Percentiles rank a stretch among this genome's conserved stretches.
Evolutionary conservation across 2,329 filamentous ascomycete genomes (phyloP).

Genomic region (Xylariaceae sp.): DNA sequence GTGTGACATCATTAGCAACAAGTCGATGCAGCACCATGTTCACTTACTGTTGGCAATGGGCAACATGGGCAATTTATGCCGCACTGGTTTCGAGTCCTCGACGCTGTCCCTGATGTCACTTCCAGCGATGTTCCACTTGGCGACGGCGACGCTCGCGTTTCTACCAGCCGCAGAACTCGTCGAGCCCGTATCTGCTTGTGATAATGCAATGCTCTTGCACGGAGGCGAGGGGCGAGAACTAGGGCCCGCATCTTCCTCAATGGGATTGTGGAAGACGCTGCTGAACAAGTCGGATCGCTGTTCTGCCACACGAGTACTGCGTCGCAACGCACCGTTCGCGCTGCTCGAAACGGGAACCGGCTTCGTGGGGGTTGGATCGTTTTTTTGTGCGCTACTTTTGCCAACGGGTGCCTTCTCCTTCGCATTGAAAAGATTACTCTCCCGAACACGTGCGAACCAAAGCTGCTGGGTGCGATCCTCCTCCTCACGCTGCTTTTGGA

Average conservation of each 20-base stretch:
- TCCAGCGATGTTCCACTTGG: slow-evolving; percentile 5
- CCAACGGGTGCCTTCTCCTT: slow-evolving; percentile 19
- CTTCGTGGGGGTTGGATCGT: slow-evolving; percentile 18
- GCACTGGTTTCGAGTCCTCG: slow-evolving; percentile 30
- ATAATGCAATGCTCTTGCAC: slow-evolving; percentile 18
- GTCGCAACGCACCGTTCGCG: slow-evolving; percentile 30
- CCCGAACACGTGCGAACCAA: slow-evolving; percentile 23
- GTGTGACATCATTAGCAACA: slow-evolving; percentile 16
- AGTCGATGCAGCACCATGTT: slow-evolving; percentile 6
- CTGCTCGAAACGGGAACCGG: slow-evolving; percentile 31
- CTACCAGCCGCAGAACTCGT: slow-evolving; percentile 19
- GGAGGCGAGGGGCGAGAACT: slow-evolving; percentile 26
- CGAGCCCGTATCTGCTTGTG: slow-evolving; percentile 15
- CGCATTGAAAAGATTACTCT: too few relatives aligned
- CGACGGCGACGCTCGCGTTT: slow-evolving; percentile 2
- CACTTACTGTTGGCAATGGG: slow-evolving; percentile 21
- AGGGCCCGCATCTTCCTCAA: slow-evolving; percentile 27
- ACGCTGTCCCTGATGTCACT: slow-evolving; percentile 20
- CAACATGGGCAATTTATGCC: slow-evolving; percentile 31
- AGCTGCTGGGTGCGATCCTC: slow-evolving; percentile 27
- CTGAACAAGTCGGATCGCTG: slow-evolving; percentile 32
- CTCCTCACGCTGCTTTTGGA: slow-evolving; percentile 22
- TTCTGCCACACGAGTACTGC: slow-evolving; percentile 28
- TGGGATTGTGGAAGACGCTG: slow-evolving; percentile 33
- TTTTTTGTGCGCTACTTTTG: slow-evolving; percentile 17